Conservation (phyloP, 2,329 filamentous ascomycete species). For the Pseudogymnoascus sp. region DNA sequence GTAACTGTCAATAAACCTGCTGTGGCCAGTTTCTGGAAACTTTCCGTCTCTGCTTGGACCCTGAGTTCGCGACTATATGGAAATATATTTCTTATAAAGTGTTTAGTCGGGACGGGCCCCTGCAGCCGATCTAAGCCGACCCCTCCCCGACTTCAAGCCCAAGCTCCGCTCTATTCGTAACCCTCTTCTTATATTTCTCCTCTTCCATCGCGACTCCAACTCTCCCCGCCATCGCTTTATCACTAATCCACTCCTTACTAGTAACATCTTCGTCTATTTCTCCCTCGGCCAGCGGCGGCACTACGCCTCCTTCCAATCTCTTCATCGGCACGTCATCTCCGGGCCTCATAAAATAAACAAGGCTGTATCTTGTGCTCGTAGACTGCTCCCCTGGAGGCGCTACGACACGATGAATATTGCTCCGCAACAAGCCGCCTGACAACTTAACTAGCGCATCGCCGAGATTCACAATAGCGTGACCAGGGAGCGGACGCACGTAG, state of each 20-base stretch:
- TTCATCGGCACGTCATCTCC: constrained; percentile 38
- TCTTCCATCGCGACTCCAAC: neutral
- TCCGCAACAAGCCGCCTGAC: constrained; percentile 30
- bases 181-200: constrained; percentile 8
- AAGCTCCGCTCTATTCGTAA: constrained; percentile 5
- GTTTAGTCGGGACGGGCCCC: neutral
- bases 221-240: constrained; percentile 10
- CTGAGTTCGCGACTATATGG: neutral
- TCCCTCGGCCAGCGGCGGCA: constrained; percentile 19
- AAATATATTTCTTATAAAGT: neutral
- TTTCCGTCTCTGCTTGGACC: neutral
- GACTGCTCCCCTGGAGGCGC: constrained; percentile 28
- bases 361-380: constrained; percentile 37
- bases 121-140: neutral
- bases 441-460: constrained; percentile 35
- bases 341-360: constrained; percentile 50
- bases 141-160: neutral
- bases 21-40: neutral
- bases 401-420: constrained; percentile 33
- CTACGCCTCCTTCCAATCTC: constrained; percentile 22
- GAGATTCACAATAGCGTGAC: constrained; percentile 34
- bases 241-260: constrained; percentile 24
- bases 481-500: constrained; percentile 32
- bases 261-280: constrained; percentile 21
- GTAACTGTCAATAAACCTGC: neutral